Percentiles rank a stretch among this genome's conserved stretches.
Conservation (phyloP, 1,284 basidiomycete species). For the Boletus sp. region DNA sequence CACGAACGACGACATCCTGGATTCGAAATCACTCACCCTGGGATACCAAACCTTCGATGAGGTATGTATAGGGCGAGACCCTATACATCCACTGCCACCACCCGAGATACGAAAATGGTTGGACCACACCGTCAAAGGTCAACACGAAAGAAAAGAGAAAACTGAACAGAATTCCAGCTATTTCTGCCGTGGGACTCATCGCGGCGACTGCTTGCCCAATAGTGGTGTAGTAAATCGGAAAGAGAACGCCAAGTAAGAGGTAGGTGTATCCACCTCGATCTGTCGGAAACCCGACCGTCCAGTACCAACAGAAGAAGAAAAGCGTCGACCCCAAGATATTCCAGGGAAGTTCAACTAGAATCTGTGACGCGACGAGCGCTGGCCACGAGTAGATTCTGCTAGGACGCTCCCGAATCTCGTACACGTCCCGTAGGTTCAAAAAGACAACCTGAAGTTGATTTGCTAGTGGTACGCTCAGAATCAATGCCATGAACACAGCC, state of each 20-base stretch:
- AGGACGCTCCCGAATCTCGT: conserved; percentile 74
- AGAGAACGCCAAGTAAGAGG: conserved; percentile 50
- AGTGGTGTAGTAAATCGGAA: conserved; percentile 58
- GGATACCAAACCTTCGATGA: conserved; percentile 60
- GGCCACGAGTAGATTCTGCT: conserved; percentile 87
- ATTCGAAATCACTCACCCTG: conserved; percentile 41
- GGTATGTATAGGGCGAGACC: conserved; percentile 77
- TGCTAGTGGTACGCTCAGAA: conserved; percentile 34
- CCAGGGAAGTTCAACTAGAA: conserved; percentile 68
- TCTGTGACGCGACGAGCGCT: conserved; percentile 66
- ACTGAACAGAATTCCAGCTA: conserved; percentile 67
- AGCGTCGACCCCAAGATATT: conserved; percentile 62
- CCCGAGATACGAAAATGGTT: conserved; percentile 64
- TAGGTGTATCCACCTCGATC: conserved; percentile 59
- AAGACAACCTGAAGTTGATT: conserved; percentile 39
- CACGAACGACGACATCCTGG: rapidly evolving
- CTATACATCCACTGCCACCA: conserved; percentile 90
- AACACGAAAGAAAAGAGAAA: conserved; percentile 73
- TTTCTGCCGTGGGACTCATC: conserved; percentile 66
- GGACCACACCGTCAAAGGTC: conserved; percentile 68
- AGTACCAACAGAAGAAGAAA: conserved; percentile 72
- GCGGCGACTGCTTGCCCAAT: conserved; percentile 68
- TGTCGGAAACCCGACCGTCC: conserved; percentile 62
- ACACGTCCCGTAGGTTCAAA: conserved; percentile 50
- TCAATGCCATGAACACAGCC: conserved; percentile 33